A percentile compares a stretch with the other conserved stretches of the same genome.
Conservation (phyloP, 495 filamentous ascomycete genomes). For the Hypomontagnella monticulosa region DNA sequence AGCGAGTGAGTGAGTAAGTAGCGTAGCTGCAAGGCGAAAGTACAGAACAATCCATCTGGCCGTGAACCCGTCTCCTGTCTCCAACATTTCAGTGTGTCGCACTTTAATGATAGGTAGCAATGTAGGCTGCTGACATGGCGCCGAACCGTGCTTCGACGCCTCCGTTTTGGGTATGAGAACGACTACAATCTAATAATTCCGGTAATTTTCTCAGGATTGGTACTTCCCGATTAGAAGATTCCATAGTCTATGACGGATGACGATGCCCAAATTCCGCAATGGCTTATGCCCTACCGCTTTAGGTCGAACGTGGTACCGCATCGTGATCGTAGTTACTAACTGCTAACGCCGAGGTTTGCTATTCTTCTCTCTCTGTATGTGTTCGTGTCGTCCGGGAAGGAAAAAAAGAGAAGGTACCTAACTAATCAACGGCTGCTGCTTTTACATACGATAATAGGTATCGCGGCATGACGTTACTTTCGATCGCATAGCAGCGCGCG, state of each 20-base stretch:
- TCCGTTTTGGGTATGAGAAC: constrained; percentile 19
- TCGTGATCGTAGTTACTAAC: background rate
- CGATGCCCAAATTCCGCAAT: constrained; percentile 25
- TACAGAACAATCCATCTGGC: constrained; percentile 14
- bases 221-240: constrained; percentile 24
- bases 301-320: constrained; percentile 24
- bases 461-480: constrained; percentile 41
- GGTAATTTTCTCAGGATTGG: constrained; percentile 19
- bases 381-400: constrained; percentile 8
- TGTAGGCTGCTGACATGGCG: constrained; percentile 22
- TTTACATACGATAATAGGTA: constrained; percentile 19
- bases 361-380: background rate
- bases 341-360: constrained; percentile 34
- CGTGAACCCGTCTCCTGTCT: constrained; percentile 18
- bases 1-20: too few relatives aligned
- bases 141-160: constrained; percentile 17
- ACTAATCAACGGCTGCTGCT: constrained; percentile 30
- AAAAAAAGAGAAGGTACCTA: constrained; percentile 22
- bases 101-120: background rate
- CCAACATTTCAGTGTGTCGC: constrained; percentile 22
- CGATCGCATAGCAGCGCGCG: constrained; percentile 31
- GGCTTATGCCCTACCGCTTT: constrained; percentile 23
- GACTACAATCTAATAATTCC: constrained; percentile 19
- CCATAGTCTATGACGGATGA: constrained; percentile 12
- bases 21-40: constrained; percentile 27